These are phyloP conservation scores for Rehmannia glutinosa DNA, from an alignment of 257 asterid species.

Conservation along the genomic window DNA sequence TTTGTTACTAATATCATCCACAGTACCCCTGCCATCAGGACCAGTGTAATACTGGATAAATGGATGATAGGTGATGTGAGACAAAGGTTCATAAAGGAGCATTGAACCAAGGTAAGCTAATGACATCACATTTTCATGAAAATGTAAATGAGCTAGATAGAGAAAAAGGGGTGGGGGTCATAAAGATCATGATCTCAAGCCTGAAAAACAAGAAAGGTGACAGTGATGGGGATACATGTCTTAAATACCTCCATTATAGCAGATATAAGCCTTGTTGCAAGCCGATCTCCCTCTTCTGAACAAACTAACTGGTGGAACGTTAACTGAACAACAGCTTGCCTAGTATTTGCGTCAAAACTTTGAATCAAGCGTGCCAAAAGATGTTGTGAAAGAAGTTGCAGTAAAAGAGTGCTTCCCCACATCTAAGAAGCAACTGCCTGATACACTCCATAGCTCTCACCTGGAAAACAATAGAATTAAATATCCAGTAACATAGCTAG, in stretches of 20 bases:
- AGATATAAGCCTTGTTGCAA: constrained; percentile 83
- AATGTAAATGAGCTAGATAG: neutral
- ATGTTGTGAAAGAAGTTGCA: constrained; percentile 87
- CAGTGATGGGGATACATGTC: neutral
- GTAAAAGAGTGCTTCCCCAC: constrained; percentile 83
- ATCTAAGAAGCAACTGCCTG: constrained; percentile 92
- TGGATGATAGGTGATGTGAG: constrained; percentile 31
- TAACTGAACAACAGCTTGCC: constrained; percentile 64
- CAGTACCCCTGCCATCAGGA: constrained; percentile 98
- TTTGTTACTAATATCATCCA: constrained; percentile 85
- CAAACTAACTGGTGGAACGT: constrained; percentile 91
- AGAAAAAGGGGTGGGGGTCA: neutral
- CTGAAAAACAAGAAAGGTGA: constrained; percentile 7
- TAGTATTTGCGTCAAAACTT: constrained; percentile 60
- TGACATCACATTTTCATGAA: neutral
- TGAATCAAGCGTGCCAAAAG: constrained; percentile 71
- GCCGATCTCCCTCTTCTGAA: constrained; percentile 80
- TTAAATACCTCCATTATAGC: constrained; percentile 86
- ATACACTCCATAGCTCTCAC: constrained; percentile 97
- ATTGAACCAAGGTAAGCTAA: constrained; percentile 18
- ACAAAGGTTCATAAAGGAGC: constrained; percentile 4
- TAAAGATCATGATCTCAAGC: neutral
- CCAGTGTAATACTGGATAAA: constrained; percentile 88
- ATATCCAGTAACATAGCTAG: constrained; percentile 15
- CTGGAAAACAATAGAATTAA: constrained; percentile 36